Evolutionary conservation across 2,329 filamentous ascomycete genomes (phyloP).

Genomic region (Aspergillus caelatus): DNA sequence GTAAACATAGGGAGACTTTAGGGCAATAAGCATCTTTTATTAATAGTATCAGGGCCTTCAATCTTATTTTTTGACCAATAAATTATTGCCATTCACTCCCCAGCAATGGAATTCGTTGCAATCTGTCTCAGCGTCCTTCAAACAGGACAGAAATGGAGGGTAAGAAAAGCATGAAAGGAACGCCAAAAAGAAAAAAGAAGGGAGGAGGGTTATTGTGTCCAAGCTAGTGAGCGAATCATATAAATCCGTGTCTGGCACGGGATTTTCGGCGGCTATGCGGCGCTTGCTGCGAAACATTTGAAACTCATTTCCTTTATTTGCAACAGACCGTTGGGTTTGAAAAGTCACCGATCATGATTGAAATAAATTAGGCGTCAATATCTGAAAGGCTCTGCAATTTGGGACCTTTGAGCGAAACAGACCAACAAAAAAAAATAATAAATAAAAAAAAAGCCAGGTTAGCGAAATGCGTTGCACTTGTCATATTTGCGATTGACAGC

Average conservation of each 20-base stretch:
- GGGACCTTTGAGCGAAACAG: conserved; percentile 4
- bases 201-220: not conserved
- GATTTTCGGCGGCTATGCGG: conserved; percentile 8
- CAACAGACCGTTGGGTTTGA: not conserved
- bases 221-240: conserved; percentile 1
- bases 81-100: not conserved
- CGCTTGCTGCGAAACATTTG: conserved; percentile 15
- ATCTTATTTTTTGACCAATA: not conserved
- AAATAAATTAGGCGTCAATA: not conserved
- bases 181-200: not conserved
- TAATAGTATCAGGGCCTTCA: not conserved
- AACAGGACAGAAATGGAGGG: not conserved
- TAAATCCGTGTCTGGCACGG: not conserved
- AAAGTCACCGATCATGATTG: not conserved
- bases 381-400: not conserved
- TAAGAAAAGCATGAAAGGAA: not conserved
- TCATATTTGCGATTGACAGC: conserved; percentile 71
- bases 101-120: not conserved
- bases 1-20: not conserved
- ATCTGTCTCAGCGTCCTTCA: not conserved
- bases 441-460: conserved; percentile 2
- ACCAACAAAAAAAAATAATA: not conserved
- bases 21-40: not conserved
- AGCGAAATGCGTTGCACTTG: conserved; percentile 35
- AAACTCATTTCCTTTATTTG: not conserved